Evolutionary conservation across 306 rosid species (phyloP).

Genomic region (Prunus dulcis): DNA sequence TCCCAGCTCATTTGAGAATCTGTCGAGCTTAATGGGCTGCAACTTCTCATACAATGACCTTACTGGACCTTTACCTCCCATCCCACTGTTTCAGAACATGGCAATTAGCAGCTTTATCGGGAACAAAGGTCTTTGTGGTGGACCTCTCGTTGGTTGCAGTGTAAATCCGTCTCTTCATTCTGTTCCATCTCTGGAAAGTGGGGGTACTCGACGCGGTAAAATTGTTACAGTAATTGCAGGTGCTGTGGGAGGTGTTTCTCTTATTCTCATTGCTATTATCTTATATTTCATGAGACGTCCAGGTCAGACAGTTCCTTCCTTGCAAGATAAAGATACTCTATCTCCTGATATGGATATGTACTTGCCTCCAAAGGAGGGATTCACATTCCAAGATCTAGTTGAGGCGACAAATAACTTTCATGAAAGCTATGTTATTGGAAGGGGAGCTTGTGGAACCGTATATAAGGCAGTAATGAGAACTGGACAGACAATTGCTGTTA

Average conservation of each 20-base stretch:
- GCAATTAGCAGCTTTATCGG: constrained; percentile 58
- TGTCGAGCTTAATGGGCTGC: constrained; percentile 73
- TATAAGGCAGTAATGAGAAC: constrained; percentile 74
- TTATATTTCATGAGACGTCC: constrained; percentile 67
- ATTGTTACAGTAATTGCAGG: constrained; percentile 59
- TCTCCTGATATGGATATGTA: constrained; percentile 71
- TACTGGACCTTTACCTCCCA: constrained; percentile 71
- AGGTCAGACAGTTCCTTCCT: constrained; percentile 37
- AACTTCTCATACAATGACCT: constrained; percentile 93
- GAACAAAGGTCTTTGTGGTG: constrained; percentile 79
- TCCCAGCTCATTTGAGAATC: constrained; percentile 65
- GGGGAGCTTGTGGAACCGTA: constrained; percentile 93
- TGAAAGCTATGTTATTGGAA: constrained; percentile 74
- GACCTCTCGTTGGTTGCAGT: constrained; percentile 57
- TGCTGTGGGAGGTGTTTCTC: constrained; percentile 83
- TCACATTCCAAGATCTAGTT: constrained; percentile 78
- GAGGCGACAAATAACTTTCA: constrained; percentile 81
- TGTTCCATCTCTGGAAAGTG: constrained; percentile 13
- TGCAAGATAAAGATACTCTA: constrained; percentile 45
- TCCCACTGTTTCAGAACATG: constrained; percentile 68
- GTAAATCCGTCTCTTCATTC: constrained; percentile 36
- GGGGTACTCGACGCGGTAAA: constrained; percentile 45
- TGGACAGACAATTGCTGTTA: constrained; percentile 80
- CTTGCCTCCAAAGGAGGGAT: constrained; percentile 78
- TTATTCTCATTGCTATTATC: constrained; percentile 64